These are phyloP conservation scores for Epichloe bromicola DNA, from an alignment of 2,329 filamentous ascomycete genomes.

Conservation along the genomic window DNA sequence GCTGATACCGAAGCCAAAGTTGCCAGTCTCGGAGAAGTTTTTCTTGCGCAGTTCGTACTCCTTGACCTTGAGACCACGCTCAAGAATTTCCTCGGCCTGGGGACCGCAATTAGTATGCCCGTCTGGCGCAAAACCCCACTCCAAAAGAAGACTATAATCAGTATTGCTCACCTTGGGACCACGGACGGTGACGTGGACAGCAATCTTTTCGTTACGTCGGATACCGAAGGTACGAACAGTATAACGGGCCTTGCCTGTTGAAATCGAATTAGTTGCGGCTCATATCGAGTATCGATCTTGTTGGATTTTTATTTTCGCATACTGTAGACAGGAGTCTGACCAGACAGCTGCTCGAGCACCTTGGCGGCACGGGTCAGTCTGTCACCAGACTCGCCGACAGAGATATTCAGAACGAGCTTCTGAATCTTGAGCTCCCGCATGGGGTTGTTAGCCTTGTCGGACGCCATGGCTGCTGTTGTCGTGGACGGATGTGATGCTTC, in stretches of 20 bases:
- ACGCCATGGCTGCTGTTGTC: constrained; percentile 32
- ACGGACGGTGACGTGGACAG: constrained; percentile 98
- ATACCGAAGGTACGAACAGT: constrained; percentile 99
- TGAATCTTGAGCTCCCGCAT: constrained; percentile 99
- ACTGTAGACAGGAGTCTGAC: constrained; percentile 99
- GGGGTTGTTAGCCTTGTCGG: constrained; percentile 89
- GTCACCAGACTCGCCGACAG: constrained; percentile 99
- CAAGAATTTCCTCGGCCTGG: constrained; percentile 95
- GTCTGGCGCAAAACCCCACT: background rate
- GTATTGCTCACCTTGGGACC: constrained; percentile 54
- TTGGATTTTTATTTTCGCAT: constrained; percentile 21
- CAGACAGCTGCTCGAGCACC: constrained; percentile 98
- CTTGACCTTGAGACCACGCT: constrained; percentile 99
- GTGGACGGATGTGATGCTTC: constrained; percentile 23
- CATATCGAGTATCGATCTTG: background rate
- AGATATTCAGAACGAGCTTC: constrained; percentile 99
- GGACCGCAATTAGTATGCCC: constrained; percentile 12
- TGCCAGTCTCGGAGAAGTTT: constrained; percentile 99
- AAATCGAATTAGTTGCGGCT: constrained; percentile 8
- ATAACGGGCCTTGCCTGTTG: constrained; percentile 93
- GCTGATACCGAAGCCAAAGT: constrained; percentile 99
- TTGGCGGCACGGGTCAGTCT: constrained; percentile 99
- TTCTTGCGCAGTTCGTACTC: constrained; percentile 99
- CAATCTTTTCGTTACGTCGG: constrained; percentile 99
- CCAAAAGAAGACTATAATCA: background rate